These are phyloP conservation scores for Annulohypoxylon maeteangense DNA, from an alignment of 495 filamentous ascomycete genomes.

Conservation along the genomic window DNA sequence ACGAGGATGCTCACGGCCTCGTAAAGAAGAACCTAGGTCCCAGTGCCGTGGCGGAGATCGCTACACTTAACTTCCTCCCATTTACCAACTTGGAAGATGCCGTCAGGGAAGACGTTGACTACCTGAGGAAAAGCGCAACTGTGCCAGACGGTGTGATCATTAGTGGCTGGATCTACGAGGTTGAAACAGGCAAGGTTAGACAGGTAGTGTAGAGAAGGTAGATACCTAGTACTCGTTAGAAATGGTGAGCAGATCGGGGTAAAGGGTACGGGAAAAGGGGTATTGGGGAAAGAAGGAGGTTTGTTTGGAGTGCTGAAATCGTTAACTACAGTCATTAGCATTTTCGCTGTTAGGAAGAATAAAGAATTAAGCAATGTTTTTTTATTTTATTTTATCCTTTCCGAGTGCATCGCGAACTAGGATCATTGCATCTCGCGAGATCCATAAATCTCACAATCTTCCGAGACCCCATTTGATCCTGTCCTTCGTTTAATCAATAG, in stretches of 20 bases:
- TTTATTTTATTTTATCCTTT: too few relatives aligned
- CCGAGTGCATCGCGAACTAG: background rate
- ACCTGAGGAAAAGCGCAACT: slow-evolving; percentile 67
- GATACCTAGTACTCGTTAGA: background rate
- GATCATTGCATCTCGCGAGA: background rate
- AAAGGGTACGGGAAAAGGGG: background rate
- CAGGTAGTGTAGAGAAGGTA: slow-evolving; percentile 55
- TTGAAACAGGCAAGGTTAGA: slow-evolving; percentile 77
- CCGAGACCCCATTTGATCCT: background rate
- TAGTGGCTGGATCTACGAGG: slow-evolving; percentile 83
- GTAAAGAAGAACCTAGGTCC: slow-evolving; percentile 67
- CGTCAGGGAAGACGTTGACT: slow-evolving; percentile 72
- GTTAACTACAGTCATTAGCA: too few relatives aligned
- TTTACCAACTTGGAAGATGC: slow-evolving; percentile 72
- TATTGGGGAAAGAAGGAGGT: too few relatives aligned
- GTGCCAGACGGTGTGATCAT: slow-evolving; percentile 68
- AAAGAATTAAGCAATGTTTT: too few relatives aligned
- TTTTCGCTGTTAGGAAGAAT: too few relatives aligned
- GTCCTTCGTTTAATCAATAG: background rate
- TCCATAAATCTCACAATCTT: background rate
- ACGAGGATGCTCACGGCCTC: slow-evolving; percentile 67
- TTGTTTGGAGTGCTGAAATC: too few relatives aligned
- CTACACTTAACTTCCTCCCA: slow-evolving; percentile 67
- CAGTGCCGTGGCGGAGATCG: slow-evolving; percentile 55
- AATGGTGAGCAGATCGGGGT: background rate